These are phyloP conservation scores for Abrus precatorius DNA, from an alignment of 306 rosid species.

Conservation along the genomic window DNA sequence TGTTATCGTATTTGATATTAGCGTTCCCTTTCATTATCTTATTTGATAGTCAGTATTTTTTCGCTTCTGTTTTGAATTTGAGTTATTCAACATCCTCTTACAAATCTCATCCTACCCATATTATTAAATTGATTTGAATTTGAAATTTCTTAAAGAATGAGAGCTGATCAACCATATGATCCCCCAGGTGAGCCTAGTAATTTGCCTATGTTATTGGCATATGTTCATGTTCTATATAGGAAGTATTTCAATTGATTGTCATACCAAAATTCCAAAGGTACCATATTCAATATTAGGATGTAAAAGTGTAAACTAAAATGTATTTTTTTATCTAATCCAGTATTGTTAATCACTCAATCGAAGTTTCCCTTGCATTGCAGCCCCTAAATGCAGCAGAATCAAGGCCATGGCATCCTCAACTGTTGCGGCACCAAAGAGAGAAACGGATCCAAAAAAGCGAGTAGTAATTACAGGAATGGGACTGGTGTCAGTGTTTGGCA, in stretches of 20 bases:
- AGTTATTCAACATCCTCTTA: background rate
- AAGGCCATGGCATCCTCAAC: constrained; percentile 59
- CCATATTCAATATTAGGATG: background rate
- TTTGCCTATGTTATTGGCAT: background rate
- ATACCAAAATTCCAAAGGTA: background rate
- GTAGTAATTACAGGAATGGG: constrained; percentile 85
- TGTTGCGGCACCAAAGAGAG: constrained; percentile 68
- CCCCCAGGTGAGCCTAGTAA: background rate
- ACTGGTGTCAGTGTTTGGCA: constrained; percentile 75
- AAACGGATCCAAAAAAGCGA: constrained; percentile 75
- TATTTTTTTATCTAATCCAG: background rate
- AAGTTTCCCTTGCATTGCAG: constrained; percentile 42
- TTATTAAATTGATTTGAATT: background rate
- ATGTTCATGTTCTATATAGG: background rate
- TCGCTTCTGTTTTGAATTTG: background rate
- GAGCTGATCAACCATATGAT: background rate
- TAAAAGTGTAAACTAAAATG: constrained; percentile 1
- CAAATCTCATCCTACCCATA: background rate
- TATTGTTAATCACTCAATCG: background rate
- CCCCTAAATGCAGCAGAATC: constrained; percentile 55
- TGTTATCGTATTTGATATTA: background rate
- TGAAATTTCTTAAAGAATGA: background rate
- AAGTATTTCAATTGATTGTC: background rate
- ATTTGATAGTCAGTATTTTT: no score
- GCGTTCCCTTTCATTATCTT: background rate